phyloP scores from a whole-genome alignment of 805 yeast genomes.

The Wickerhamiella lipophila region DNA sequence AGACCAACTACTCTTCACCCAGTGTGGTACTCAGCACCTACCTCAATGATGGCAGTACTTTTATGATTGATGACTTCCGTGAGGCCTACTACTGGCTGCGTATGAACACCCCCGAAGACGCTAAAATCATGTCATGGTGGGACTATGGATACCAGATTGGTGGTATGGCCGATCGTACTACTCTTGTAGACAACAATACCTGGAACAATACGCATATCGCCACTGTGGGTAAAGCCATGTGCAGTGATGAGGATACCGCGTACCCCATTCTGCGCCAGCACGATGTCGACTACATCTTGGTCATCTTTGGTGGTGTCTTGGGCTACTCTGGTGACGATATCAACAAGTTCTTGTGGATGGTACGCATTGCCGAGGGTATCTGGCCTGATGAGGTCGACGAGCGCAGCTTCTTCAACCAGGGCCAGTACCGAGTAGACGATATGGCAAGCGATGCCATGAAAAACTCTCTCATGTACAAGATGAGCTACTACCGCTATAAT shows the following conservation, averaged over 20 bases:
- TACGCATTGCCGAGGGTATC: constrained; percentile 93
- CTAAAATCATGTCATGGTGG: constrained; percentile 99
- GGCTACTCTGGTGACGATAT: constrained; percentile 95
- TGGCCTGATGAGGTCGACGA: constrained; percentile 99
- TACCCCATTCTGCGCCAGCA: constrained; percentile 79
- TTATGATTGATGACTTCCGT: constrained; percentile 88
- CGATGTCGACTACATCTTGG: constrained; percentile 88
- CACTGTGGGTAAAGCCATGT: constrained; percentile 96
- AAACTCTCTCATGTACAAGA: constrained; percentile 84
- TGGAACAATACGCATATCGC: constrained; percentile 99
- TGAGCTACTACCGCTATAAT: constrained; percentile 78
- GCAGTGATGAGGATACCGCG: constrained; percentile 74
- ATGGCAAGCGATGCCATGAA: constrained; percentile 76
- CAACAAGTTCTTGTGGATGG: constrained; percentile 97
- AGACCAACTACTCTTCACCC: constrained; percentile 92
- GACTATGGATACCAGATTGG: constrained; percentile 99
- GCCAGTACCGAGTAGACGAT: constrained; percentile 80
- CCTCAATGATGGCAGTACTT: constrained; percentile 72
- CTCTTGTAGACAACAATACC: constrained; percentile 95
- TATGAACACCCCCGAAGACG: constrained; percentile 94
- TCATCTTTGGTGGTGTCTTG: constrained; percentile 85
- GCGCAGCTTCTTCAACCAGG: constrained; percentile 69
- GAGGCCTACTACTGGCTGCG: constrained; percentile 98
- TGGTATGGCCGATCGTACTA: constrained; percentile 99
- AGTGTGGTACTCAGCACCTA: constrained; percentile 85